phyloP scores from a whole-genome alignment of 2,329 filamentous ascomycete genomes.

The Paecilomyces dactylethromorphus region DNA sequence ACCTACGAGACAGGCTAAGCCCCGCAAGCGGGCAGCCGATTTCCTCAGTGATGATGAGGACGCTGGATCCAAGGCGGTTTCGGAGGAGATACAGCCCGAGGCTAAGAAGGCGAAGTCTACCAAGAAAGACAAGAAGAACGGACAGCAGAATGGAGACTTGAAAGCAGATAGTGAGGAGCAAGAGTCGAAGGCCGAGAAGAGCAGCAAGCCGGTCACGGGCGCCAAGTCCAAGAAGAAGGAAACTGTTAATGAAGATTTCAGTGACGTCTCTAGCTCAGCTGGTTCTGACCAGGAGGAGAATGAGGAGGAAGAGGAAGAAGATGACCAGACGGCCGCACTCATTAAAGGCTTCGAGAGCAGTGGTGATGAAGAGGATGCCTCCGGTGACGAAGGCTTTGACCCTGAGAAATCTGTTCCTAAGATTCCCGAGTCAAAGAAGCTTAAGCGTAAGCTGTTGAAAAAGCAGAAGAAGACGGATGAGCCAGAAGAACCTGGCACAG shows the following conservation, averaged over 20 bases:
- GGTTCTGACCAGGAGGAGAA: constrained; percentile 21
- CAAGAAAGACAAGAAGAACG: constrained; percentile 40
- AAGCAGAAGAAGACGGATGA: constrained; percentile 41
- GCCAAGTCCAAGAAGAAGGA: constrained; percentile 16
- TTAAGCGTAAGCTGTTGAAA: constrained; percentile 46
- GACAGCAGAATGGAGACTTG: constrained; percentile 8
- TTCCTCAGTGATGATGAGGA: constrained; percentile 40
- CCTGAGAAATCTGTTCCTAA: constrained; percentile 36
- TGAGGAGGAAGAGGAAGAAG: constrained; percentile 31
- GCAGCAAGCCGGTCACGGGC: constrained; percentile 31
- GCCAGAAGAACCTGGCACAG: constrained; percentile 58
- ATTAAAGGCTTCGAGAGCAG: constrained; percentile 52
- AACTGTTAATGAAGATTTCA: constrained; percentile 24
- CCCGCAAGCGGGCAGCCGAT: constrained; percentile 43
- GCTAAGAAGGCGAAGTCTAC: constrained; percentile 17
- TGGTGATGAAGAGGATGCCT: constrained; percentile 44
- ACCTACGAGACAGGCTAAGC: constrained; percentile 30
- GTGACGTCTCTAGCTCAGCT: constrained; percentile 22
- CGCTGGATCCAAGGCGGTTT: constrained; percentile 16
- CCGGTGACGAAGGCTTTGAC: constrained; percentile 41
- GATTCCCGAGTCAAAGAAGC: constrained; percentile 39
- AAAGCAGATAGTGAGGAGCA: constrained; percentile 17
- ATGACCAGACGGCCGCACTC: constrained; percentile 49
- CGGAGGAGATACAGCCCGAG: constrained; percentile 10
- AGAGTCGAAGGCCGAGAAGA: constrained; percentile 38